Evolutionary conservation across 1,284 basidiomycete genomes (phyloP).

Genomic region (Rhizoctonia solani): DNA sequence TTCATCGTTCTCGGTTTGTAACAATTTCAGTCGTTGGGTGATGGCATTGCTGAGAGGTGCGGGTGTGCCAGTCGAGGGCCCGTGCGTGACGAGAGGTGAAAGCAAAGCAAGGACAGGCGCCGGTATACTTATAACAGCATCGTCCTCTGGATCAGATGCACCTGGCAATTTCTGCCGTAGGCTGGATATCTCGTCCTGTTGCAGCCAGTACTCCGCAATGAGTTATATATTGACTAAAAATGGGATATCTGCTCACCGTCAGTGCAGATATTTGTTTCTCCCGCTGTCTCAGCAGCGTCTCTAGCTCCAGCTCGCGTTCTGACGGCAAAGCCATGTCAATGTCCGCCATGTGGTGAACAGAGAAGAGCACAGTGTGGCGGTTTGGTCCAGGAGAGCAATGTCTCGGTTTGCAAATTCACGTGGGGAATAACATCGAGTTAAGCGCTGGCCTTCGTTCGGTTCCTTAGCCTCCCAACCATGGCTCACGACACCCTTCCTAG

Average conservation of each 20-base stretch:
- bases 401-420: background rate
- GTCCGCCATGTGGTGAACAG: constrained; percentile 14
- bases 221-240: background rate
- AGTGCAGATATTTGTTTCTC: constrained; percentile 70
- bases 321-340: constrained; percentile 53
- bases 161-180: constrained; percentile 63
- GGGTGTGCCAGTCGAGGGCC: constrained; percentile 37
- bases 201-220: background rate
- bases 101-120: constrained; percentile 67
- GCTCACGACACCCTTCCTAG: constrained; percentile 70
- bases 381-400: constrained; percentile 8
- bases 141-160: constrained; percentile 48
- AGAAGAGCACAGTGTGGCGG: constrained; percentile 11
- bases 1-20: constrained; percentile 84
- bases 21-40: constrained; percentile 64
- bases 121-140: constrained; percentile 56
- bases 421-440: constrained; percentile 6
- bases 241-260: constrained; percentile 55
- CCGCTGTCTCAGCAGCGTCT: constrained; percentile 68
- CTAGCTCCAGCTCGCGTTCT: constrained; percentile 73
- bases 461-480: constrained; percentile 27
- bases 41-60: constrained; percentile 12
- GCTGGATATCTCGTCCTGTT: constrained; percentile 69
- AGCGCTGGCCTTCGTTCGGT: background rate
- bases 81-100: constrained; percentile 61